These are phyloP conservation scores for Lichina pygmaea DNA, from an alignment of 495 filamentous ascomycete genomes.

Conservation along the genomic window DNA sequence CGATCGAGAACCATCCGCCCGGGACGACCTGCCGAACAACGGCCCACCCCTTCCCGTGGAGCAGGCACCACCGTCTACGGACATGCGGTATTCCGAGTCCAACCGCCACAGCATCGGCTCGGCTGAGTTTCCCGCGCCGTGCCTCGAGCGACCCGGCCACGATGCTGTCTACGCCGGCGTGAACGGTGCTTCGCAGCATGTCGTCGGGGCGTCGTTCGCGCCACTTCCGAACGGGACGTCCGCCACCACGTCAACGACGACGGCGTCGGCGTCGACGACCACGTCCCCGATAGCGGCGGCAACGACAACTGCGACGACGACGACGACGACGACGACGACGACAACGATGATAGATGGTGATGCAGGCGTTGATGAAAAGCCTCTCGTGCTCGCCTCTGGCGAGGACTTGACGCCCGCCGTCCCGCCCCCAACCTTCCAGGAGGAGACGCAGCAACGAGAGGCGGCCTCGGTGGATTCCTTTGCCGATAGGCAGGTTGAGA, in stretches of 20 bases:
- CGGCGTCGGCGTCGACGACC: no score
- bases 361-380: neutral
- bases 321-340: slow-evolving; percentile 9
- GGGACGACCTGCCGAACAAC: slow-evolving; percentile 24
- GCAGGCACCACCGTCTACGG: no score
- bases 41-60: no score
- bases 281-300: no score
- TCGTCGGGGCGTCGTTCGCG: no score
- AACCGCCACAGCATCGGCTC: slow-evolving; percentile 11
- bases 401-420: slow-evolving; percentile 45
- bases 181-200: no score
- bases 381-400: slow-evolving; percentile 40
- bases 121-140: neutral
- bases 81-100: slow-evolving; percentile 4
- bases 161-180: no score
- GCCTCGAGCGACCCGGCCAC: no score
- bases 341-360: slow-evolving; percentile 15
- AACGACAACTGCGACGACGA: no score
- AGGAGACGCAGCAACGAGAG: slow-evolving; percentile 5
- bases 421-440: neutral
- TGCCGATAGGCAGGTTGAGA: slow-evolving; percentile 26
- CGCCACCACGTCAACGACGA: no score
- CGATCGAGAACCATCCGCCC: slow-evolving; percentile 30
- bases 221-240: no score
- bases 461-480: slow-evolving; percentile 16